Percentiles rank a stretch among this genome's conserved stretches.
phyloP scores from a whole-genome alignment of 2,329 filamentous ascomycete species.

The Ceratocystis huliohia region DNA sequence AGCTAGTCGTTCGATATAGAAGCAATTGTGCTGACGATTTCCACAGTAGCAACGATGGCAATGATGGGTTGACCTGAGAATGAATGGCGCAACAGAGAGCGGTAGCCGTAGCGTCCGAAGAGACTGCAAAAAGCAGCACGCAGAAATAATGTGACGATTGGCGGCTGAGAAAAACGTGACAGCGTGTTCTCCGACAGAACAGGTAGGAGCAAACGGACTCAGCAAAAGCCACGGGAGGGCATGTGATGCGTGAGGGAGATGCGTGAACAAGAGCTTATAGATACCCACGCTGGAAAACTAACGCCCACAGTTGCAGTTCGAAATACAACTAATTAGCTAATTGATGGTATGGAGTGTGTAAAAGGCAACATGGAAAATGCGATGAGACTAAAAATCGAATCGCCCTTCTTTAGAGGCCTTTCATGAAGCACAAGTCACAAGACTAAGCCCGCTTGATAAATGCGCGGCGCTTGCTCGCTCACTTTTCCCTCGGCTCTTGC shows the following conservation, averaged over 20 bases:
- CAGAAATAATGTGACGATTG: background rate
- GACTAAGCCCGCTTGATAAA: background rate
- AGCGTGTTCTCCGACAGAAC: background rate
- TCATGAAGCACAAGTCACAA: background rate
- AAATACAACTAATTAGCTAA: background rate
- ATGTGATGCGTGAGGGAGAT: background rate
- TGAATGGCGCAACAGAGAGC: background rate
- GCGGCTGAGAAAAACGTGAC: background rate
- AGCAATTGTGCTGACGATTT: background rate
- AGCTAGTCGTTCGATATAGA: background rate
- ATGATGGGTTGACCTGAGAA: background rate
- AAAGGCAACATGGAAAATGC: background rate
- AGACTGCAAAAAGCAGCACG: background rate
- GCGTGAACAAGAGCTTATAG: background rate
- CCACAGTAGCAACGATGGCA: background rate
- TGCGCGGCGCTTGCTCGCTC: background rate
- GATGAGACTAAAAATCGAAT: background rate
- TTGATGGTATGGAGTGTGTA: background rate
- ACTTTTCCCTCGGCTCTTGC: slow-evolving; percentile 7
- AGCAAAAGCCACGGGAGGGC: background rate
- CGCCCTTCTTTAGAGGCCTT: background rate
- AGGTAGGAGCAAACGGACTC: background rate
- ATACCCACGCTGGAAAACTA: background rate
- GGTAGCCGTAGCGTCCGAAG: background rate
- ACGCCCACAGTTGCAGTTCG: background rate